Percentiles rank a stretch among this genome's conserved stretches.
Conservation (phyloP, 192 early-diverging fungal genomes). For the Chytriomyces sp. region DNA sequence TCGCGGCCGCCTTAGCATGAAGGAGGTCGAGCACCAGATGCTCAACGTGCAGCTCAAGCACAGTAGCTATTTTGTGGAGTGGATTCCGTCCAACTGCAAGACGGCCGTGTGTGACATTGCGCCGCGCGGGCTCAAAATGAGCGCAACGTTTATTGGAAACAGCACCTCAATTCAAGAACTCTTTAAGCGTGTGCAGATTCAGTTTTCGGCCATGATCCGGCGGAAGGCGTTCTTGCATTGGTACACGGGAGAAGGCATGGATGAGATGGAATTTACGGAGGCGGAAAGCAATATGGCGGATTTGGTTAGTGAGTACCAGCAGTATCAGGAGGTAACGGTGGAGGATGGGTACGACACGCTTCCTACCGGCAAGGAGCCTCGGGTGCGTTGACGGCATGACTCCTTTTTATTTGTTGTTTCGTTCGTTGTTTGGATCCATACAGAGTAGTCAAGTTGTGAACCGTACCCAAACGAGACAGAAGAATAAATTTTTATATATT, state of each 20-base stretch:
- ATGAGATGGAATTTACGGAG: constrained; percentile 96
- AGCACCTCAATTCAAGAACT: constrained; percentile 89
- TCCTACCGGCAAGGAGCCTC: neutral
- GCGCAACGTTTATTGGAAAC: constrained; percentile 91
- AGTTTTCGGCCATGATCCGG: constrained; percentile 91
- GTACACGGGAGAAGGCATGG: constrained; percentile 96
- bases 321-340: constrained; percentile 64
- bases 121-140: constrained; percentile 88
- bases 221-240: constrained; percentile 95
- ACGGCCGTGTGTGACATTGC: constrained; percentile 89
- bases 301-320: constrained; percentile 96
- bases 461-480: too few relatives aligned
- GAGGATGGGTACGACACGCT: constrained; percentile 54
- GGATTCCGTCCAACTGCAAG: constrained; percentile 99
- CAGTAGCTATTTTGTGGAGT: constrained; percentile 97
- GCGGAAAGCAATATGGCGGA: constrained; percentile 98
- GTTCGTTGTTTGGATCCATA: neutral
- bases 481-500: too few relatives aligned
- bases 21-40: constrained; percentile 99
- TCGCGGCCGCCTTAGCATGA: constrained; percentile 94
- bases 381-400: neutral
- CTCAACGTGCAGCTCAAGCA: constrained; percentile 96
- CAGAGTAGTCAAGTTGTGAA: neutral
- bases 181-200: constrained; percentile 88
- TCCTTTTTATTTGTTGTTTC: neutral